Conservation (phyloP, 2,329 filamentous ascomycete species). For the Ophiostoma himal-ulmi region DNA sequence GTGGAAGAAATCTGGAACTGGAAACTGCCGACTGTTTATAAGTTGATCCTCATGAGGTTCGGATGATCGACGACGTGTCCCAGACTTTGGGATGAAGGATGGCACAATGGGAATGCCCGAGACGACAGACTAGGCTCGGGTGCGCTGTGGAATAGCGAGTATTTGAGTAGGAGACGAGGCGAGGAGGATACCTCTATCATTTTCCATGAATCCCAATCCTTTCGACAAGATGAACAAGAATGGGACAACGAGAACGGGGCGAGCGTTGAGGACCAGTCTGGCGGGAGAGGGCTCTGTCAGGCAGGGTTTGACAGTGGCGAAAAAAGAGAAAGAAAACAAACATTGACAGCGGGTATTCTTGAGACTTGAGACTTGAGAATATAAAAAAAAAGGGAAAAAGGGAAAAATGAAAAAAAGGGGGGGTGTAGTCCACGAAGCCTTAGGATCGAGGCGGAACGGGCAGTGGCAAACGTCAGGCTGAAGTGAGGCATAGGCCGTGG, state of each 20-base stretch:
- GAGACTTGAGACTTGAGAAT: neutral
- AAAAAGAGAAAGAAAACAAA: neutral
- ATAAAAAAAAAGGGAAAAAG: neutral
- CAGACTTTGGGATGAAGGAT: neutral
- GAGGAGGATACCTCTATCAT: neutral
- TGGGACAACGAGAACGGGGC: neutral
- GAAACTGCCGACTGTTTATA: neutral
- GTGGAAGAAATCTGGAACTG: neutral
- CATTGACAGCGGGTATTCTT: neutral
- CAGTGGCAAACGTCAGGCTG: neutral
- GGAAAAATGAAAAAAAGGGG: neutral
- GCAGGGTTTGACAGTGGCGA: slow-evolving; percentile 5
- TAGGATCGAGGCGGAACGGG: neutral
- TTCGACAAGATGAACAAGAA: neutral
- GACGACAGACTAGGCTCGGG: neutral
- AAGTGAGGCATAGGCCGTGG: neutral
- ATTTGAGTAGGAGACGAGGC: neutral
- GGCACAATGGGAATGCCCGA: neutral
- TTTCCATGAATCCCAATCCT: neutral
- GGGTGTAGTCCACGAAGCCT: neutral
- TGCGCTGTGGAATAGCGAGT: neutral
- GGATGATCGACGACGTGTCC: neutral
- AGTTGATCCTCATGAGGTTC: neutral
- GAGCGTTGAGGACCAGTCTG: neutral
- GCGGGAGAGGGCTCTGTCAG: neutral